Conservation (phyloP, 2,329 filamentous ascomycete species). For the Cordyceps cateniannulata region DNA sequence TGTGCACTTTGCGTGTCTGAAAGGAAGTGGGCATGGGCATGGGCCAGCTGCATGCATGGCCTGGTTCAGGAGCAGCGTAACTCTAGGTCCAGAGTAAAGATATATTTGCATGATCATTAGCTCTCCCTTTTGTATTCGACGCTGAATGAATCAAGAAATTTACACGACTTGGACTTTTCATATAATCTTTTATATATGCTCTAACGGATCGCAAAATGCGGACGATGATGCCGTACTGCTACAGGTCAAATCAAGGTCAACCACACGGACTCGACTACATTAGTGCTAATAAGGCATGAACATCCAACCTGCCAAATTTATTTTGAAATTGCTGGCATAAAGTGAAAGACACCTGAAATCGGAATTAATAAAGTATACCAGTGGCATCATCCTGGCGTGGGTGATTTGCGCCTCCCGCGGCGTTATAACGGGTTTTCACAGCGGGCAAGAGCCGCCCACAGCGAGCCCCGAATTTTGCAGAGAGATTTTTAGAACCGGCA, state of each 20-base stretch:
- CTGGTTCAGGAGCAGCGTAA: slow-evolving; percentile 31
- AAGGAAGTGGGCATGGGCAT: slow-evolving; percentile 25
- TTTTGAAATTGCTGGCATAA: too few species aligned
- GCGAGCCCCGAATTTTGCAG: too few species aligned
- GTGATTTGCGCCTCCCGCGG: slow-evolving; percentile 51
- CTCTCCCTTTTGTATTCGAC: slow-evolving; percentile 27
- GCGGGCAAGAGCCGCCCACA: too few species aligned
- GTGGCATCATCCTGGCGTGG: too few species aligned
- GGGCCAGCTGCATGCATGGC: slow-evolving; percentile 30
- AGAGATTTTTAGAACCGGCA: too few species aligned
- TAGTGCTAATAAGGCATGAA: too few species aligned
- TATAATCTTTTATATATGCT: background rate
- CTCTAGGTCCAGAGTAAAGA: slow-evolving; percentile 36
- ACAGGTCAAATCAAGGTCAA: too few species aligned
- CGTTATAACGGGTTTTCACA: slow-evolving; percentile 37
- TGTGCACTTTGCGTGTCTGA: slow-evolving; percentile 17
- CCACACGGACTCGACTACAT: too few species aligned
- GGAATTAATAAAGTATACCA: too few species aligned
- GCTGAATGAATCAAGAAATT: slow-evolving; percentile 21
- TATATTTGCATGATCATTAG: slow-evolving; percentile 36
- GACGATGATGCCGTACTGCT: background rate
- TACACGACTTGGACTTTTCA: background rate
- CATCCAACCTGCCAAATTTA: too few species aligned
- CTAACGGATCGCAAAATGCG: background rate
- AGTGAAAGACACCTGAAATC: too few species aligned